Conservation (phyloP, 306 rosid genomes). For the Comarum palustre region DNA sequence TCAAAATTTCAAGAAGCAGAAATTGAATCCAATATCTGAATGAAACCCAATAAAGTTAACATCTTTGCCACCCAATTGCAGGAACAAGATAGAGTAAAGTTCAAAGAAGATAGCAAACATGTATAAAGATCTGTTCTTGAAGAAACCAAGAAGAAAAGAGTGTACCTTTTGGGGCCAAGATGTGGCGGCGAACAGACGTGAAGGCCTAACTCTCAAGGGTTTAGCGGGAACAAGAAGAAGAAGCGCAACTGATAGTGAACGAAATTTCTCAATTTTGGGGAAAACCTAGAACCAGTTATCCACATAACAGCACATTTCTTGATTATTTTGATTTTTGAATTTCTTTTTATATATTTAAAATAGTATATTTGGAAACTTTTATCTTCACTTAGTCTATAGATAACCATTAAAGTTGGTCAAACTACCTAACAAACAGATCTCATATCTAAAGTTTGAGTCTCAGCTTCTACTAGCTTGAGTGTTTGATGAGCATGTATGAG, state of each 20-base stretch:
- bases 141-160: neutral
- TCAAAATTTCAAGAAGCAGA: neutral
- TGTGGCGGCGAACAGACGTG: constrained; percentile 1
- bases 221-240: neutral
- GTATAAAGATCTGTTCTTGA: neutral
- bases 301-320: neutral
- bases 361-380: too few species aligned
- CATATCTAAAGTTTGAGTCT: too few species aligned
- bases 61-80: neutral
- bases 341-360: too few species aligned
- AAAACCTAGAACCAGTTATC: neutral
- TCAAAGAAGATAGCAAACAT: neutral
- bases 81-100: constrained; percentile 6
- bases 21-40: neutral
- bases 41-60: neutral
- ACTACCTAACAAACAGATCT: too few species aligned
- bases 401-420: too few species aligned
- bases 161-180: constrained; percentile 11
- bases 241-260: neutral
- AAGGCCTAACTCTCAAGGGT: neutral
- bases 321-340: too few species aligned
- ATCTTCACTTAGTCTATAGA: too few species aligned
- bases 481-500: too few species aligned
- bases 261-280: neutral
- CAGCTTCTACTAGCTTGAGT: too few species aligned